These are phyloP conservation scores for Coffea canephora DNA, from an alignment of 257 asterid species.

Conservation along the genomic window DNA sequence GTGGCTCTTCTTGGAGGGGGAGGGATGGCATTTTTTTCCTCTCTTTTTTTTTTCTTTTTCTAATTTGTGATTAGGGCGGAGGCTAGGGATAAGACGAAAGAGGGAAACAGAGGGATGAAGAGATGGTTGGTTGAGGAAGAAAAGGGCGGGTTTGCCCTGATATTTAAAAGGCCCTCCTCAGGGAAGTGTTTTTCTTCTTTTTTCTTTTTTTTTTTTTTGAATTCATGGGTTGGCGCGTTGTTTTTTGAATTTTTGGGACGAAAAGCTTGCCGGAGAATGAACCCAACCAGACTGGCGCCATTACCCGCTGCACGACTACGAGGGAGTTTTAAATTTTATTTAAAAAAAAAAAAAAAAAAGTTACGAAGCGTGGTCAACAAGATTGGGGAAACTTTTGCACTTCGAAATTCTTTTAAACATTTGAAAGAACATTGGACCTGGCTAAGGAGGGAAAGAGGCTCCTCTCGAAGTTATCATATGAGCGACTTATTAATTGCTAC, in stretches of 20 bases:
- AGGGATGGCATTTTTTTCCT: conserved; percentile 49
- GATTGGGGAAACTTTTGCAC: not conserved
- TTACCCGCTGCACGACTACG: too few relatives aligned
- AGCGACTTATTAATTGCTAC: too few relatives aligned
- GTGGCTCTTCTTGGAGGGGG: conserved; percentile 79
- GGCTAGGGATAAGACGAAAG: not conserved
- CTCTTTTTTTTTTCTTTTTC: too few relatives aligned
- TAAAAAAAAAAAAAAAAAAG: too few relatives aligned
- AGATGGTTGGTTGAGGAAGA: not conserved
- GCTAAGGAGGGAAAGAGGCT: too few relatives aligned
- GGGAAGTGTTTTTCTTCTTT: too few relatives aligned
- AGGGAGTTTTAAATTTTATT: too few relatives aligned
- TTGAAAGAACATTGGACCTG: not conserved
- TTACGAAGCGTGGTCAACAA: not conserved
- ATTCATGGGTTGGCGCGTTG: conserved; percentile 25
- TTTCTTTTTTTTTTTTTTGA: too few relatives aligned
- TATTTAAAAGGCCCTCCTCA: conserved; percentile 11
- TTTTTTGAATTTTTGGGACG: conserved; percentile 33
- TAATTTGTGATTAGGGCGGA: not conserved
- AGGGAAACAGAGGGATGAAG: not conserved
- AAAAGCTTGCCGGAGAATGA: conserved; percentile 64
- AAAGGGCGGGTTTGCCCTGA: not conserved
- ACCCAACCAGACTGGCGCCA: not conserved
- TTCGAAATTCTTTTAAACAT: not conserved
- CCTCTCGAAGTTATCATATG: too few relatives aligned